These are phyloP conservation scores for Ramichloridium luteum DNA, from an alignment of 2,329 filamentous ascomycete species.

Conservation along the genomic window DNA sequence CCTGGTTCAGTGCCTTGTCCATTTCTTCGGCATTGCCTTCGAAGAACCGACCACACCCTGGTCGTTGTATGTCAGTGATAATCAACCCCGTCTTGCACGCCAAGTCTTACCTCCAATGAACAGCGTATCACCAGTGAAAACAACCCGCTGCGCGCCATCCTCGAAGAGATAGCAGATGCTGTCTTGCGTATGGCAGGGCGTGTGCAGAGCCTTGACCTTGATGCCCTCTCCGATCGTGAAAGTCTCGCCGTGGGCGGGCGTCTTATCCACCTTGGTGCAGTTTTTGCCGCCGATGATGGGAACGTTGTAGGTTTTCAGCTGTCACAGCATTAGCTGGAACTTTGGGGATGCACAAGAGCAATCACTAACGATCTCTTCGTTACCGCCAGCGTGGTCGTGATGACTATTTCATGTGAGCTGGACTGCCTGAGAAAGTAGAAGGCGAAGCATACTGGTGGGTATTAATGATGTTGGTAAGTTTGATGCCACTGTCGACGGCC, in stretches of 20 bases:
- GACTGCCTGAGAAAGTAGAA: not conserved
- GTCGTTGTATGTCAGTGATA: not conserved
- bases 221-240: slow-evolving; percentile 76
- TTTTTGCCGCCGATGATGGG: slow-evolving; percentile 80
- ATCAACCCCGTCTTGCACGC: not conserved
- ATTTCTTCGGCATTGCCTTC: slow-evolving; percentile 84
- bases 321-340: not conserved
- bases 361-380: slow-evolving; percentile 58
- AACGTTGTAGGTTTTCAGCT: slow-evolving; percentile 51
- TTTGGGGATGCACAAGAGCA: slow-evolving; percentile 1
- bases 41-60: slow-evolving; percentile 90
- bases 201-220: slow-evolving; percentile 76
- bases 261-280: slow-evolving; percentile 67
- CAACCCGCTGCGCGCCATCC: slow-evolving; percentile 62
- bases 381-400: slow-evolving; percentile 88
- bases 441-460: slow-evolving; percentile 70
- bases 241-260: slow-evolving; percentile 59
- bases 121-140: slow-evolving; percentile 93
- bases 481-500: slow-evolving; percentile 60
- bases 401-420: slow-evolving; percentile 48
- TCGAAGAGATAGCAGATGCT: slow-evolving; percentile 92
- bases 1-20: slow-evolving; percentile 83
- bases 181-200: slow-evolving; percentile 95
- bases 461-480: slow-evolving; percentile 82
- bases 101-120: slow-evolving; percentile 66